These are phyloP conservation scores for Neolentinus lepideus DNA, from an alignment of 1,284 basidiomycete species.

Conservation along the genomic window DNA sequence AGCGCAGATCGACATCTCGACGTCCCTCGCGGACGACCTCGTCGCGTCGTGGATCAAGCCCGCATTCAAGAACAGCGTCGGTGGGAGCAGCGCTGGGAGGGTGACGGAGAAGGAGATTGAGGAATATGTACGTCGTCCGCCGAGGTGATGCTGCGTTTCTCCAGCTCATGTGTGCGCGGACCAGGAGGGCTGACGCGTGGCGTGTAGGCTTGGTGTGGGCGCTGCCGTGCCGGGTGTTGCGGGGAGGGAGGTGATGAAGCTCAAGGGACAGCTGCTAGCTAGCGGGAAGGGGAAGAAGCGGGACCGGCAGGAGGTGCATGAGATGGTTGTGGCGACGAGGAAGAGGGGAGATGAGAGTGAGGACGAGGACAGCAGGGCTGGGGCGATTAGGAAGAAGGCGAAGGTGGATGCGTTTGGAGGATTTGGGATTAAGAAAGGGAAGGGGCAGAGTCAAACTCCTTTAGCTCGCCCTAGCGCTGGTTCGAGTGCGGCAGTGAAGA, in stretches of 20 bases:
- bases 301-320: conserved; percentile 20
- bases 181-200: conserved; percentile 7
- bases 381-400: conserved; percentile 48
- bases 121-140: conserved; percentile 57
- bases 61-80: conserved; percentile 21
- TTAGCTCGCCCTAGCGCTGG: background rate
- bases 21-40: conserved; percentile 64
- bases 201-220: conserved; percentile 60
- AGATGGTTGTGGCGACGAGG: conserved; percentile 11
- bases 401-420: conserved; percentile 48
- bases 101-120: conserved; percentile 46
- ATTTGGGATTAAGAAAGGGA: conserved; percentile 14
- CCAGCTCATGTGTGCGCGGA: background rate
- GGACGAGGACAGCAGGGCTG: conserved; percentile 50
- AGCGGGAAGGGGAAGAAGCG: conserved; percentile 38
- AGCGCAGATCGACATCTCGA: conserved; percentile 70
- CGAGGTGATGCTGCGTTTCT: conserved; percentile 39
- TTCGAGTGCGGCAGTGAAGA: background rate
- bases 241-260: conserved; percentile 39
- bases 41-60: conserved; percentile 69
- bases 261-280: conserved; percentile 48
- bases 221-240: conserved; percentile 40
- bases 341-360: conserved; percentile 30
- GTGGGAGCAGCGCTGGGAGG: conserved; percentile 9
- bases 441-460: conserved; percentile 14